Evolutionary conservation across 352 stramenopile genomes (phyloP).

Genomic region (Globisporangium nunn): DNA sequence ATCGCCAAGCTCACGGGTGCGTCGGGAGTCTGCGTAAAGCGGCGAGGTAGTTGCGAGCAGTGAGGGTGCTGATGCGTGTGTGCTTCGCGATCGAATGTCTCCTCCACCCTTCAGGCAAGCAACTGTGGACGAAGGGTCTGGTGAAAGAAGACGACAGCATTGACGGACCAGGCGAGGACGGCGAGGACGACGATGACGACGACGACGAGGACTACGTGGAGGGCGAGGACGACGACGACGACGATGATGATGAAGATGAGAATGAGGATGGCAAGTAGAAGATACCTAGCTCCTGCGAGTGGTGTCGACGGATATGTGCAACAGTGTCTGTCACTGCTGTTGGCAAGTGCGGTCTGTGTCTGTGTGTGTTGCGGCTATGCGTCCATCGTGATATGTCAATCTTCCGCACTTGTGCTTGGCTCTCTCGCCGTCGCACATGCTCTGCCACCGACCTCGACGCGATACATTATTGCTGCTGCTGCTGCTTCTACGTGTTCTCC

Average conservation of each 20-base stretch:
- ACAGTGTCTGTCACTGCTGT: background rate
- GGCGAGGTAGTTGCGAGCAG: no score
- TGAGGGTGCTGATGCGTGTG: no score
- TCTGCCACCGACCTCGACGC: background rate
- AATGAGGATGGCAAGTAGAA: constrained; percentile 3
- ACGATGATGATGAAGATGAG: constrained; percentile 13
- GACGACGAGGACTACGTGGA: constrained; percentile 25
- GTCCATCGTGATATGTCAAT: no score
- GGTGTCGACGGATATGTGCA: background rate
- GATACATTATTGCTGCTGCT: constrained; percentile 2
- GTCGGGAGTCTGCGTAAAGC: no score
- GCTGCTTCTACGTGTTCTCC: constrained; percentile 6
- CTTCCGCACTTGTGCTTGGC: no score
- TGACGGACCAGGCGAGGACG: constrained; percentile 31
- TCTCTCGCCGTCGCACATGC: background rate
- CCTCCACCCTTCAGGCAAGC: constrained; percentile 23
- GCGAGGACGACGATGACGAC: constrained; percentile 31
- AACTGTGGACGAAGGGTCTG: constrained; percentile 69
- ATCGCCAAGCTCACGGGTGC: constrained; percentile 72
- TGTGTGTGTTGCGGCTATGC: no score
- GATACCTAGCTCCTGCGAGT: background rate
- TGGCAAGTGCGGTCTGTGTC: background rate
- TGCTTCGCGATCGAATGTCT: no score
- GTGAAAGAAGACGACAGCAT: constrained; percentile 54
- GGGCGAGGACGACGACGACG: constrained; percentile 22